Percentiles rank a stretch among this genome's conserved stretches.
phyloP scores from a whole-genome alignment of 306 rosid species.

The Cicer chorassanicum region DNA sequence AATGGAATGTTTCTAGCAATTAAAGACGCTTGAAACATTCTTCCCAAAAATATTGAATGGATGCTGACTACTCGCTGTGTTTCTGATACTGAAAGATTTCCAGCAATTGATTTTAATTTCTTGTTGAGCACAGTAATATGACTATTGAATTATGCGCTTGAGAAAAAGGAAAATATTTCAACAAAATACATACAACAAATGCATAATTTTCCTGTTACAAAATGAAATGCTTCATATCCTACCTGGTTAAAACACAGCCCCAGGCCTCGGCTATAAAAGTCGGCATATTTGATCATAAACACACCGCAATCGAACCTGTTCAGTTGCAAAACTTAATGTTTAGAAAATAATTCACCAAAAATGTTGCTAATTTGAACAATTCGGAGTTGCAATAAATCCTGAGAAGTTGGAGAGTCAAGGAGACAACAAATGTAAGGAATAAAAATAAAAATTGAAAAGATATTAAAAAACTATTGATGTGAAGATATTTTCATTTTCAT shows the following conservation, averaged over 20 bases:
- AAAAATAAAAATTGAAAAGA: constrained; percentile 23
- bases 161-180: constrained; percentile 22
- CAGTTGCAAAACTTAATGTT: constrained; percentile 15
- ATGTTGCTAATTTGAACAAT: constrained; percentile 5
- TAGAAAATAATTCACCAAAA: constrained; percentile 36
- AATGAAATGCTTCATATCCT: constrained; percentile 42
- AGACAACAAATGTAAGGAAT: constrained; percentile 5
- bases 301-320: constrained; percentile 91
- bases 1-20: constrained; percentile 29
- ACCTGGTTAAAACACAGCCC: constrained; percentile 93
- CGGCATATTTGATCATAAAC: constrained; percentile 94
- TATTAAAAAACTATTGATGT: constrained; percentile 18
- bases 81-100: constrained; percentile 25
- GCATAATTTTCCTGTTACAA: constrained; percentile 19
- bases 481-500: constrained; percentile 8
- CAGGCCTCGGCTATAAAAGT: constrained; percentile 89
- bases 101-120: constrained; percentile 28
- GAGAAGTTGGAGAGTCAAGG: neutral
- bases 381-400: constrained; percentile 4
- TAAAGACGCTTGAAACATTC: neutral
- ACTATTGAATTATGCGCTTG: neutral
- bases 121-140: neutral
- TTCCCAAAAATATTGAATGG: neutral
- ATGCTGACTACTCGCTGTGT: neutral
- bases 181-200: constrained; percentile 4